Base-by-base conservation (phyloP, 805 yeast species). In the Zygotorulaspora sp. region DNA sequence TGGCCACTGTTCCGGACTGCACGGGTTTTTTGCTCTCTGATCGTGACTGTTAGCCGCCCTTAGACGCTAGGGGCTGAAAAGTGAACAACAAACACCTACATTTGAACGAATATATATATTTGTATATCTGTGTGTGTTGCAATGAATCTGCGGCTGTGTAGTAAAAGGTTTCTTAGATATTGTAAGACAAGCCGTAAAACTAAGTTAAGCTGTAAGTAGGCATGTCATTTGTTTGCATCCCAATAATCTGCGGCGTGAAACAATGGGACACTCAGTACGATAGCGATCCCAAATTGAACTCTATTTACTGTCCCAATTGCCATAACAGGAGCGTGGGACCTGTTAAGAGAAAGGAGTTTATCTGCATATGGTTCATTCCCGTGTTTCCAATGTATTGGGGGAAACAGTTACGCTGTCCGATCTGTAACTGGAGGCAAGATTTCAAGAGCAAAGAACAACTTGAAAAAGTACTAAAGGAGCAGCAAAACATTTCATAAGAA, bases 241-340 rank as follows among this genome's bases (percentile, higher is more conserved):
- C 63, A 7, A 49, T 66, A 5, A 32, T 66, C 7, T 63, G 66
- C 42, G 71, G 71, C 7, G 54, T 49, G 28, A 44, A 51, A 30
- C 57, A 57, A 43, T 63, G 48, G 47, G 63, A 63, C 41, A 45
- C 50, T 5, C 52, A 52, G 5, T 62, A 62, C 25, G 45, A 52
- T 21, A 52, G 51, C 4, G 45, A 52, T 22, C 59, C 59, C 2
- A 49, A 48, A 21, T 49, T 53, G 33, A 40, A 44, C 16, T 41
- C 52, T 5, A 34, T 63, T 12, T 70, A 68, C 42, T 78, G 84
- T 50, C 77, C 78, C 13, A 68, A 74, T 43, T 78, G 84, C 46
- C 80, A 76, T 49, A 78, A 78, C 52, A 65, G 66, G 40, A 63
- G 75, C 18, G 83, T 75, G 3, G 56, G 61, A 36, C 76, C 80